Conservation (phyloP, 2,329 filamentous ascomycete genomes). For the Cladophialophora immunda region DNA sequence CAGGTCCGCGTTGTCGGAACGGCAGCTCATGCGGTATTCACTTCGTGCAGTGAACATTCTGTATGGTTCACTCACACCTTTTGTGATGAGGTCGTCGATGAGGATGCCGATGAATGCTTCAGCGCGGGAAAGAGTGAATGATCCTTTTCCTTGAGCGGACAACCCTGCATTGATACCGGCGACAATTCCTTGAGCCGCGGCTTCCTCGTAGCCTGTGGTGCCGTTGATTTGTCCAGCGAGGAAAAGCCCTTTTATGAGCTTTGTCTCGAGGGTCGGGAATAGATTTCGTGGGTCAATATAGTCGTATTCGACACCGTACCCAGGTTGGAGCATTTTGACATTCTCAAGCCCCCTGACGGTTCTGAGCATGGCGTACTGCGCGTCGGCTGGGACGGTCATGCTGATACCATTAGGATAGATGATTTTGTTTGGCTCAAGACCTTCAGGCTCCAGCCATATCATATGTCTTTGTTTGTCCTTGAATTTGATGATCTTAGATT, state of each 20-base stretch:
- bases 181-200: constrained; percentile 89
- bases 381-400: constrained; percentile 92
- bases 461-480: constrained; percentile 81
- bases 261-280: constrained; percentile 90
- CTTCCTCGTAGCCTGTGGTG: constrained; percentile 97
- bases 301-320: constrained; percentile 98
- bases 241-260: constrained; percentile 86
- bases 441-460: constrained; percentile 97
- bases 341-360: constrained; percentile 89
- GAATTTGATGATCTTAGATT: constrained; percentile 93
- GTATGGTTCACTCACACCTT: constrained; percentile 96
- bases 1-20: constrained; percentile 92
- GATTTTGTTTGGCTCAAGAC: constrained; percentile 80
- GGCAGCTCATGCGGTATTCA: constrained; percentile 91
- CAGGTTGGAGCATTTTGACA: constrained; percentile 89
- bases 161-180: constrained; percentile 94
- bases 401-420: constrained; percentile 97
- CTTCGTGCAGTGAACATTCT: constrained; percentile 97
- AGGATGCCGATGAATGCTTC: constrained; percentile 98
- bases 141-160: constrained; percentile 70
- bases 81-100: constrained; percentile 97
- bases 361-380: constrained; percentile 83
- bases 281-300: constrained; percentile 94
- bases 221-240: constrained; percentile 98
- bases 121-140: constrained; percentile 76